Percentiles rank a stretch among this genome's conserved stretches.
Evolutionary conservation across 352 stramenopile genomes (phyloP).

Genomic region (Hyphochytrium catenoides): DNA sequence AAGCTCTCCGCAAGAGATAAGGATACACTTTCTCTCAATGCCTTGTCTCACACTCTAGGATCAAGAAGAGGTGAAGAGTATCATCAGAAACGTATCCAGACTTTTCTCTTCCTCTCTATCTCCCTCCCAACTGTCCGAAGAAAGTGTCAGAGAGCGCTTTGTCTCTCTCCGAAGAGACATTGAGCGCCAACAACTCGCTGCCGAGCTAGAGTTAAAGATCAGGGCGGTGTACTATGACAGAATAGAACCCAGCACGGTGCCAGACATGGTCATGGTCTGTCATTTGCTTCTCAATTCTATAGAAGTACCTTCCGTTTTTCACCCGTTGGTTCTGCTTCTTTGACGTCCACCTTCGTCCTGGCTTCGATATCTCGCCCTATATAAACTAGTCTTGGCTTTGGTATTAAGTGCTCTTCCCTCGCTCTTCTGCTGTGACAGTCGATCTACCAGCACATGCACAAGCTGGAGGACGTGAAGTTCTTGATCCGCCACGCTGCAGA

Average conservation of each 20-base stretch:
- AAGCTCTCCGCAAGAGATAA: constrained; percentile 7
- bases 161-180: constrained; percentile 13
- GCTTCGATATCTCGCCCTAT: no score
- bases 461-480: constrained; percentile 50
- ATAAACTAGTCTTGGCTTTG: no score
- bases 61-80: constrained; percentile 32
- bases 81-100: constrained; percentile 50
- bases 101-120: constrained; percentile 36
- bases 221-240: constrained; percentile 65
- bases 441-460: constrained; percentile 44
- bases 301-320: neutral
- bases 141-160: constrained; percentile 11
- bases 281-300: neutral
- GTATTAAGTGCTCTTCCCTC: no score
- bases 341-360: no score
- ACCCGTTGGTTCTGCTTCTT: no score
- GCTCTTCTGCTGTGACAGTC: no score
- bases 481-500: constrained; percentile 31
- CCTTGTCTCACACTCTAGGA: constrained; percentile 4
- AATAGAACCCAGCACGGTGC: constrained; percentile 46
- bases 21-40: constrained; percentile 25
- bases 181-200: constrained; percentile 38
- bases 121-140: constrained; percentile 4
- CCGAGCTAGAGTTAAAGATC: constrained; percentile 66
- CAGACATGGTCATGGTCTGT: constrained; percentile 24